Evolutionary conservation across 179 eudicot species (phyloP), one percentile per base, ranked within the genome.

Genomic region (Sideroxylon spinosum): DNA sequence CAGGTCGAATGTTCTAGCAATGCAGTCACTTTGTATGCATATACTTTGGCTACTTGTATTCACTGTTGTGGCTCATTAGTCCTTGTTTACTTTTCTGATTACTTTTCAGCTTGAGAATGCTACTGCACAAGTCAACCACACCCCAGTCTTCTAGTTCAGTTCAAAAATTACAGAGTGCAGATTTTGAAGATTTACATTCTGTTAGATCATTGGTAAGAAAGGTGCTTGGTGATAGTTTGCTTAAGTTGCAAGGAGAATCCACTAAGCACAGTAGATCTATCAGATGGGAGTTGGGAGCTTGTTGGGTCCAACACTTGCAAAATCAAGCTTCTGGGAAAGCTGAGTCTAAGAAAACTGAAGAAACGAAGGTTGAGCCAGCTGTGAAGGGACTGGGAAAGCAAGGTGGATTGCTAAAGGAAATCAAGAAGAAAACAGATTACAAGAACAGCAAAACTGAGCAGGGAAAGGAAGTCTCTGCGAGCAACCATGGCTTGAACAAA

Each of bases 241-340:
- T 72, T 67, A 87, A 79, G 80, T 80, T 93, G 84, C 84, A 85
- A 81, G 88, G 55, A 74, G 96, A 93, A 85, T 73, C 61, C 77
- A 79, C 75, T 65, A 82, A 83, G 77, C 68, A 79, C 37, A 64
- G 72, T 74, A 90, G 86, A 80, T 85, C 92, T 22, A 90, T 91
- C 75, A 85, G 97, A 84, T 93, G 97, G 97, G 97, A 93, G 86
- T 88, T 93, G 73, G 97, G 96, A 74, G 94, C 97, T 56, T 93
- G 97, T 76, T 93, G 96, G 97, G 94, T 93, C 81, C 97, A 93
- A 81, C 97, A 93, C 83, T 84, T 93, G 82, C 97, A 93, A 87
- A 93, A 84, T 83, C 90, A 84, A 62, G 86, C 85, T 81, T 87
- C 93, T n/a, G 91, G 85, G 46, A 93, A 91, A 86, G 70, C 81